Evolutionary conservation across 441 rosid species (phyloP), one percentile per base, ranked within the genome.

Genomic region (Flueggea neowawraea): DNA sequence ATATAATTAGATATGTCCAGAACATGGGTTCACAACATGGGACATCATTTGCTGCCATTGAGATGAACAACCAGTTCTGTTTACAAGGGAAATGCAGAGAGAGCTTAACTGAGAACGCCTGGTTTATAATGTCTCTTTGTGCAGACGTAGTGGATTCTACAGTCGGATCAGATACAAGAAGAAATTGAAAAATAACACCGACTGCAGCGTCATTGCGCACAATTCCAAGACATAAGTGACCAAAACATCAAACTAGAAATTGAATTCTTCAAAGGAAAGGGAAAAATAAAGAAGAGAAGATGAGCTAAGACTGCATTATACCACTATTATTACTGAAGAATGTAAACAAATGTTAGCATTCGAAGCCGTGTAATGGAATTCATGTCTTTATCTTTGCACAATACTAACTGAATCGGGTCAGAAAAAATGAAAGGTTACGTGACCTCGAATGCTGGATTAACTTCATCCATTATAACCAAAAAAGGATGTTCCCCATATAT

Each of bases 11-110:
- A 62, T 86, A 90, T 6, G 74, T 72, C 95, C 98, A 90, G 79
- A 90, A 93, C 97, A 86, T 84, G 3, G 85, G 72, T 69, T 81
- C 86, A 53, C 98, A 90, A 65, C 97, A 88, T 57, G 92, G 97
- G 36, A 90, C 88, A 68, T 87, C 95, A 62, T 84, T 75, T 41
- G 90, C 95, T n/a, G 89, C 90, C 96, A 91, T 87, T 36, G 4
- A 31, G 10, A 17, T 12, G 57, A 41, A 45, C 28, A 6, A 61
- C 16, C 48, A 28, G 41, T 8, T 41, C 2, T 10, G 16, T 54
- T 16, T 13, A 58, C 10, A 12, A 9, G 8, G 22, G 16, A 55
- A 33, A 41, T 10, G 5, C 44, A 41, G 10, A 41, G 44, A 5
- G 44, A 41, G 44, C 44, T 41, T 41, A 5, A 41, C 44, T 41